phyloP scores from a whole-genome alignment of 2,329 filamentous ascomycete genomes.

The Fusarium continuum region DNA sequence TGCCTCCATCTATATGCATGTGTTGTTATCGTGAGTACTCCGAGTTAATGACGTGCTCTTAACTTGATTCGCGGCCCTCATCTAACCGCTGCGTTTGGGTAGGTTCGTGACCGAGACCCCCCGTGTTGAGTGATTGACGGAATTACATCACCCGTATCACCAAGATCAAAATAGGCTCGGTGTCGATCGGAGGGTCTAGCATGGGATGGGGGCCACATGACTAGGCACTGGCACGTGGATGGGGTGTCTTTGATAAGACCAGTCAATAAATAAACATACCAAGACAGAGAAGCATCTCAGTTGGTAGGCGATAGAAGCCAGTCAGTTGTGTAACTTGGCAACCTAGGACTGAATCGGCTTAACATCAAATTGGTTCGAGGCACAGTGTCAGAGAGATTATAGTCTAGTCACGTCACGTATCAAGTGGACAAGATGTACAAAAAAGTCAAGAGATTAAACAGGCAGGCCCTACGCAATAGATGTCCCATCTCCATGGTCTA shows the following conservation, averaged over 20 bases:
- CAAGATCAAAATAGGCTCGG: slow-evolving; percentile 27
- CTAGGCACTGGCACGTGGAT: slow-evolving; percentile 30
- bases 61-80: not conserved
- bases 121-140: slow-evolving; percentile 13
- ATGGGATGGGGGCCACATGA: slow-evolving; percentile 34
- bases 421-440: slow-evolving; percentile 20
- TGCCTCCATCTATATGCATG: not conserved
- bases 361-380: not conserved
- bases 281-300: slow-evolving; percentile 3
- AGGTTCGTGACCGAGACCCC: not conserved
- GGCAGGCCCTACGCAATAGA: slow-evolving; percentile 47
- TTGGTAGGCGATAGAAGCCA: not conserved
- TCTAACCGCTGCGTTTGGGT: not conserved
- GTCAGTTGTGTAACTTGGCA: not conserved
- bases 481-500: slow-evolving; percentile 52
- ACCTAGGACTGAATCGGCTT: not conserved
- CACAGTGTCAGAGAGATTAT: not conserved
- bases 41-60: not conserved
- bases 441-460: slow-evolving; percentile 47
- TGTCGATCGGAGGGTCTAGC: slow-evolving; percentile 30
- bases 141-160: slow-evolving; percentile 35
- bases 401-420: slow-evolving; percentile 3
- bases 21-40: not conserved
- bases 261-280: not conserved
- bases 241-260: slow-evolving; percentile 14